Percentiles rank a stretch among this genome's conserved stretches.
phyloP scores from a whole-genome alignment of 2,329 filamentous ascomycete genomes.

The Trichoderma atrobrunneum region DNA sequence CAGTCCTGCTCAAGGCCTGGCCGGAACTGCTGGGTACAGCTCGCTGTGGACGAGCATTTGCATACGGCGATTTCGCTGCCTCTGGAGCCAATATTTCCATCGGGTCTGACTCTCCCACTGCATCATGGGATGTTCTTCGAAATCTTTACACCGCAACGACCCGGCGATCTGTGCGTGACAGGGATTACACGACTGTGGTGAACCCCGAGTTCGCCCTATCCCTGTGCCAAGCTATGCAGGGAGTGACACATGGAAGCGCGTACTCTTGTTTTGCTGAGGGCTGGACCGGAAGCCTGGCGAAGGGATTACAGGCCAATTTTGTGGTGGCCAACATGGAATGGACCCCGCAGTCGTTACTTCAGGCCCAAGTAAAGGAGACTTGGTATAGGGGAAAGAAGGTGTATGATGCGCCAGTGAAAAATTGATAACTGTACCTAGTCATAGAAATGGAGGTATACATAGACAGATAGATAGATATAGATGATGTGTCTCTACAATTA shows the following conservation, averaged over 20 bases:
- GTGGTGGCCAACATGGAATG: conserved; percentile 3
- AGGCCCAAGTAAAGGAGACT: neutral
- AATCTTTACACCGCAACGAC: conserved; percentile 10
- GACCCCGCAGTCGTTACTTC: neutral
- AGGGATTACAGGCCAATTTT: neutral
- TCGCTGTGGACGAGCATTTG: neutral
- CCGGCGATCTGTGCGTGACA: conserved; percentile 5
- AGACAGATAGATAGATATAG: neutral
- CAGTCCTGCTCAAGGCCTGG: conserved; percentile 11
- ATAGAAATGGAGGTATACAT: neutral
- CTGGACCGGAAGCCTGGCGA: neutral
- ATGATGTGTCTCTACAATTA: neutral
- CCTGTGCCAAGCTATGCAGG: conserved; percentile 10
- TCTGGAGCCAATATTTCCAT: conserved; percentile 2
- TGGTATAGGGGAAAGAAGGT: conserved; percentile 4
- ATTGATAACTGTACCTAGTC: neutral
- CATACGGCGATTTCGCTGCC: conserved; percentile 7
- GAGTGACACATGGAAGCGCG: neutral
- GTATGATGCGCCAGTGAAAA: neutral
- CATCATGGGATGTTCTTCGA: conserved; percentile 4
- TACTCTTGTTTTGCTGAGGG: conserved; percentile 9
- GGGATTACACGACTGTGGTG: neutral
- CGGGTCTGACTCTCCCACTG: conserved; percentile 4
- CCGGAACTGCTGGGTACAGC: neutral
- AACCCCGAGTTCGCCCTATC: conserved; percentile 6